Conservation (phyloP, 140 eudicot species). For the Erigeron philadelphicus region DNA sequence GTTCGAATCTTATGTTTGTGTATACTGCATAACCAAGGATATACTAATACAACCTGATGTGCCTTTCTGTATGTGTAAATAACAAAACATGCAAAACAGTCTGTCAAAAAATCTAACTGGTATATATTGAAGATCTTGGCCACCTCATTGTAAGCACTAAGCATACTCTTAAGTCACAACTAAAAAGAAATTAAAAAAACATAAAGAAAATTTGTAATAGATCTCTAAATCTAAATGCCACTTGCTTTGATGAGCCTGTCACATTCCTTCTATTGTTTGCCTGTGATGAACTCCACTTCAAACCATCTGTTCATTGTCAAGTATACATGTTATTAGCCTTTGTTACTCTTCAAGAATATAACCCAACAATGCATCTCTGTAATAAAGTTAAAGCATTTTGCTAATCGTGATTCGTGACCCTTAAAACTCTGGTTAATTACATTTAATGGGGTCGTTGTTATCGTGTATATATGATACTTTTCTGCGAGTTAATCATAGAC, state of each 20-base stretch:
- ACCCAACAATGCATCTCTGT: background rate
- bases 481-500: too few relatives aligned
- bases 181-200: slow-evolving; percentile 8
- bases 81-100: slow-evolving; percentile 16
- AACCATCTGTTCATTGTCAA: slow-evolving; percentile 47
- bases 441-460: too few relatives aligned
- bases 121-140: slow-evolving; percentile 21
- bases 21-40: background rate
- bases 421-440: too few relatives aligned
- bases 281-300: slow-evolving; percentile 37
- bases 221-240: slow-evolving; percentile 25
- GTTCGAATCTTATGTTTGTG: background rate
- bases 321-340: slow-evolving; percentile 19
- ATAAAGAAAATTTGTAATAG: slow-evolving; percentile 13
- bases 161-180: slow-evolving; percentile 16
- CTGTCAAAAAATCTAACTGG: slow-evolving; percentile 25
- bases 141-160: slow-evolving; percentile 26
- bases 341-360: background rate
- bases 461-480: too few relatives aligned
- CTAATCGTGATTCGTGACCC: too few relatives aligned
- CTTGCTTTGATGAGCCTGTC: slow-evolving; percentile 19
- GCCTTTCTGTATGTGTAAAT: background rate
- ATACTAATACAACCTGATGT: background rate
- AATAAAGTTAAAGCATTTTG: too few relatives aligned
- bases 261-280: slow-evolving; percentile 25